Conservation (phyloP, 108 stramenopile species). For the Cyclotella cryptica region DNA sequence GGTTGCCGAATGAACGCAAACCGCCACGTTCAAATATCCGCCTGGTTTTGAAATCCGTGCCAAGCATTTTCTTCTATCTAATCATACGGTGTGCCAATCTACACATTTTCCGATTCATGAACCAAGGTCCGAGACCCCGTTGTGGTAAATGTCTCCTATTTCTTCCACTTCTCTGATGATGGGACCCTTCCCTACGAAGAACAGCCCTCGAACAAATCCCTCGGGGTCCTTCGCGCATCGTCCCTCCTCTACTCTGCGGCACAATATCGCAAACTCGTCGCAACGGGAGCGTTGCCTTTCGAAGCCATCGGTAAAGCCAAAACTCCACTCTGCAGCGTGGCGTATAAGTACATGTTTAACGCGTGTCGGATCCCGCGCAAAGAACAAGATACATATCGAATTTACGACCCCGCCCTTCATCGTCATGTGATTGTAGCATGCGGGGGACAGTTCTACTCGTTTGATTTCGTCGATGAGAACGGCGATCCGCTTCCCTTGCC, state of each 20-base stretch:
- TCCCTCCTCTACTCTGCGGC: constrained; percentile 75
- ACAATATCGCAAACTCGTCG: constrained; percentile 74
- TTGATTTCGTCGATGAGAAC: constrained; percentile 61
- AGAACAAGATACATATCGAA: constrained; percentile 77
- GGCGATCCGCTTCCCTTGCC: constrained; percentile 60
- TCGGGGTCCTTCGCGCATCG: constrained; percentile 64
- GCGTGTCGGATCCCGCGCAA: constrained; percentile 82
- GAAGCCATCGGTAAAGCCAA: constrained; percentile 72
- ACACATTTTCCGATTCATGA: neutral
- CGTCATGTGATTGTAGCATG: constrained; percentile 79
- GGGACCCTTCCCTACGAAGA: constrained; percentile 48
- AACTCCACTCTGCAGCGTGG: constrained; percentile 77
- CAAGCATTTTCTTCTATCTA: neutral
- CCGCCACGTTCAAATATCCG: no score
- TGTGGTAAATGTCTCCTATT: constrained; percentile 88
- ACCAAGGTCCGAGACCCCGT: constrained; percentile 80
- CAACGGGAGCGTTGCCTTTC: constrained; percentile 67
- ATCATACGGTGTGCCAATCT: neutral
- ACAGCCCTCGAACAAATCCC: constrained; percentile 26
- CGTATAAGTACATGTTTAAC: constrained; percentile 95
- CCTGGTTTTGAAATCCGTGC: no score
- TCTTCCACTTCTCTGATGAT: constrained; percentile 86
- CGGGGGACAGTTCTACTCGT: constrained; percentile 75
- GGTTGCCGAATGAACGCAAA: no score
- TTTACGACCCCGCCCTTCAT: constrained; percentile 78